Base-by-base conservation (phyloP, 129 eudicot genomes). In the Chrysanthemum lavandulifolium region DNA sequence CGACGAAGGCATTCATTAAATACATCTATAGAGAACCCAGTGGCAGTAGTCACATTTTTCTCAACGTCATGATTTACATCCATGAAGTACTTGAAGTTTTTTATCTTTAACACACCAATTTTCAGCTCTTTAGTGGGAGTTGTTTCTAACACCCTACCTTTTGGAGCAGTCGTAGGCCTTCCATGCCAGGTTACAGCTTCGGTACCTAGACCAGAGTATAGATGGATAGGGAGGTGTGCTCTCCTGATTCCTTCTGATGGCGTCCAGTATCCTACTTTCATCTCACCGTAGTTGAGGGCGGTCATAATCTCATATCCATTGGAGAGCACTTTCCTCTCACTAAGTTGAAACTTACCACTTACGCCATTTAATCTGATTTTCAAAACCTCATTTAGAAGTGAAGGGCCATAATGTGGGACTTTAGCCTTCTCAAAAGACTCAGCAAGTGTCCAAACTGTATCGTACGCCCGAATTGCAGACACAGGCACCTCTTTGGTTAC, bases 11-110 rank as follows among this genome's bases (percentile, higher is more conserved):
- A 60, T 36, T 86, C 78, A 8, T 53, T 14, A 60, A 86, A 86
- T 11, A 89, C 86, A 27, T 84, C 96, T 21, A 71, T 61, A 16
- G 86, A 82, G 70, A 66, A 89, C 0, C 92, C 96, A 0, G 31
- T 56, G 50, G 50, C 54, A 8, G 3, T 72, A 14, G 76, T 52
- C 11, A 10, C 15, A 10, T 68, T 72, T 13, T 54, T 78, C 51
- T 64, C 69, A 66, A n/a, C 13, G 33, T 83, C 84, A 8, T 15
- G 0, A 5, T 61, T 0, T 31, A 72, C 61, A 29, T 36, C 45
- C 43, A 79, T 56, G 14, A 86, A 74, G 57, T 84, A 78, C 31
- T 9, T 52, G 61, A 77, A 88, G 40, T 36, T 52, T 14, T 5
- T 16, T 19, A 65, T 70, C 10, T 6, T 36, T 45, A 86, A 84